Evolutionary conservation across 306 rosid genomes (phyloP).

Genomic region (Bauhinia variegata): DNA sequence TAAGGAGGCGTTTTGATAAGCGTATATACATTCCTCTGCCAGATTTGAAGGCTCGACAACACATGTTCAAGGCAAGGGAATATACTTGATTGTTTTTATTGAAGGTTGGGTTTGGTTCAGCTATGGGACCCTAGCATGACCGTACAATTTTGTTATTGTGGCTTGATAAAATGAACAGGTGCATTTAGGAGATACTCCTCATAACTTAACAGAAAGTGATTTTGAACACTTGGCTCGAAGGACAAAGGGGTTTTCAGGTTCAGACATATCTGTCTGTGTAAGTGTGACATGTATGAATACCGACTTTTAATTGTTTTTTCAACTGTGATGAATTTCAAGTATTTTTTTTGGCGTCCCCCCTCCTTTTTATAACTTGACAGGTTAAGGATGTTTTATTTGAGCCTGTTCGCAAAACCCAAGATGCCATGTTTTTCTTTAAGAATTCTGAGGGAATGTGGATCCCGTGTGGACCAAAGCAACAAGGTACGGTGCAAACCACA

Average conservation of each 20-base stretch:
- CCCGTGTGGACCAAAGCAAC: constrained; percentile 96
- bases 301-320: constrained; percentile 18
- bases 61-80: constrained; percentile 84
- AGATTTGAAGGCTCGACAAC: constrained; percentile 91
- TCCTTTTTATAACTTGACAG: constrained; percentile 40
- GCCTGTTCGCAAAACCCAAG: constrained; percentile 99
- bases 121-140: constrained; percentile 23
- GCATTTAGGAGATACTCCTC: constrained; percentile 98
- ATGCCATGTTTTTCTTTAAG: constrained; percentile 88
- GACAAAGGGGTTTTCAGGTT: constrained; percentile 96
- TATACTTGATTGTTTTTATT: constrained; percentile 26
- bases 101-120: constrained; percentile 18
- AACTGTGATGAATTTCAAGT: constrained; percentile 13
- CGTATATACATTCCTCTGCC: constrained; percentile 99
- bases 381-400: constrained; percentile 98
- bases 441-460: constrained; percentile 70
- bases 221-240: constrained; percentile 78
- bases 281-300: constrained; percentile 44
- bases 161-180: constrained; percentile 62
- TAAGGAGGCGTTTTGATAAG: constrained; percentile 97
- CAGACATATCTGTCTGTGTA: constrained; percentile 97
- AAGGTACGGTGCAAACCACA: constrained; percentile 65
- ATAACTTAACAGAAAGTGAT: constrained; percentile 83
- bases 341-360: constrained; percentile 16
- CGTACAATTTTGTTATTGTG: constrained; percentile 27